phyloP scores from a whole-genome alignment of 495 filamentous ascomycete species.

The Talaromyces nanjingensis region DNA sequence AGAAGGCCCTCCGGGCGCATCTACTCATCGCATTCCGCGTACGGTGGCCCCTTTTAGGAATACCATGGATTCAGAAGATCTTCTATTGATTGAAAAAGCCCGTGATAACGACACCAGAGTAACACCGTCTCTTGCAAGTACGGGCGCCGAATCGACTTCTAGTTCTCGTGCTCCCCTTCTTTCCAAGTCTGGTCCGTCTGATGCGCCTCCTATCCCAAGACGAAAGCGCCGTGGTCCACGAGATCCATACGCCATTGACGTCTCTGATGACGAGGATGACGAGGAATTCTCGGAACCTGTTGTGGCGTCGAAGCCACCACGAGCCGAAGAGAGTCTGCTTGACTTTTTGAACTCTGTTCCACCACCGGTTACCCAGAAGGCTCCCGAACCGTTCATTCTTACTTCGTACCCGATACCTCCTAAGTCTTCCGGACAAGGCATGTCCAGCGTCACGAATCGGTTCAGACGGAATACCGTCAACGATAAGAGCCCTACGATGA shows the following conservation, averaged over 20 bases:
- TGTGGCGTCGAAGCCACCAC: conserved; percentile 29
- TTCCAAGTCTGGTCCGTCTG: conserved; percentile 25
- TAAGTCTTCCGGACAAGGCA: conserved; percentile 39
- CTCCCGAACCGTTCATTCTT: conserved; percentile 33
- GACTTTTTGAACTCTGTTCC: conserved; percentile 85
- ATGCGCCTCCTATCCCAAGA: conserved; percentile 12
- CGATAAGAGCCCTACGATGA: conserved; percentile 20
- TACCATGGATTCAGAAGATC: conserved; percentile 79
- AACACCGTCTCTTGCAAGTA: conserved; percentile 35
- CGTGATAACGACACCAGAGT: conserved; percentile 16
- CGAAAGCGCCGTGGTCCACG: conserved; percentile 68
- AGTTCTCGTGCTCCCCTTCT: conserved; percentile 56
- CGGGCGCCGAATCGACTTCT: conserved; percentile 33
- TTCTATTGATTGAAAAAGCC: conserved; percentile 36
- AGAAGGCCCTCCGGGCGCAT: conserved; percentile 58
- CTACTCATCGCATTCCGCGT: conserved; percentile 66
- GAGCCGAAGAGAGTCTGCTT: conserved; percentile 61
- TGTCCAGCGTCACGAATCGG: conserved; percentile 56
- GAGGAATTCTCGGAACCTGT: conserved; percentile 55
- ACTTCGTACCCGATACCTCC: conserved; percentile 16
- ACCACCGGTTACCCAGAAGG: conserved; percentile 54
- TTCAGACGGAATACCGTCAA: conserved; percentile 39
- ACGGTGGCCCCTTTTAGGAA: conserved; percentile 76
- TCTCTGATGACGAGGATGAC: conserved; percentile 67
- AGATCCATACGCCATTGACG: conserved; percentile 89